A percentile compares a stretch with the other conserved stretches of the same genome.
phyloP scores from a whole-genome alignment of 352 stramenopile species.

The Globisporangium heterothallicum region DNA sequence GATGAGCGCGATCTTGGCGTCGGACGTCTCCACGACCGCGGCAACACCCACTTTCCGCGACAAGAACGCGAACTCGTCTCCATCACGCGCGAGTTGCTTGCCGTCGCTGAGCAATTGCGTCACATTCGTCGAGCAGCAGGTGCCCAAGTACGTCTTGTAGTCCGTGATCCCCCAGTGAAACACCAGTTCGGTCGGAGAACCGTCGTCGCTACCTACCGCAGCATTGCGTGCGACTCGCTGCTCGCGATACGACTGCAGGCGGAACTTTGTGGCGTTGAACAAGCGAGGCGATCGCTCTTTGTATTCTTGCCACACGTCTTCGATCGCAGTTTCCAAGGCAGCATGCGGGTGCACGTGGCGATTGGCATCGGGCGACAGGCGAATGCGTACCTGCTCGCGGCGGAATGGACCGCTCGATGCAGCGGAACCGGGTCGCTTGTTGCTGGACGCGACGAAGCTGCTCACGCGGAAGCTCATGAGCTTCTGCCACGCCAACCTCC shows the following conservation, averaged over 20 bases:
- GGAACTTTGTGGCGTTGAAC: constrained; percentile 82
- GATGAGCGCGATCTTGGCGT: constrained; percentile 62
- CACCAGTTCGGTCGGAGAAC: constrained; percentile 18
- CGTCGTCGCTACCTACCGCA: constrained; percentile 3
- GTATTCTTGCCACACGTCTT: constrained; percentile 36
- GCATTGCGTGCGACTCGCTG: neutral
- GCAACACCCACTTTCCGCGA: constrained; percentile 81
- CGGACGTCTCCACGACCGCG: constrained; percentile 53
- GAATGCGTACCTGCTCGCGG: constrained; percentile 33
- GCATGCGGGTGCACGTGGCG: constrained; percentile 36
- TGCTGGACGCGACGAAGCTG: constrained; percentile 20
- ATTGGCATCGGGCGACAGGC: constrained; percentile 39
- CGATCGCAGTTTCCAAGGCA: constrained; percentile 28
- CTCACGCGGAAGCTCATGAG: constrained; percentile 40
- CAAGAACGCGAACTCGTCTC: constrained; percentile 45
- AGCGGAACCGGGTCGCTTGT: neutral
- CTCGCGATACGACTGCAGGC: constrained; percentile 16
- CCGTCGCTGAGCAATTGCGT: constrained; percentile 32
- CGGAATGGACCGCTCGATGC: constrained; percentile 14
- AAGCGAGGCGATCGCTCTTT: constrained; percentile 27
- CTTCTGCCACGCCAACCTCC: constrained; percentile 12
- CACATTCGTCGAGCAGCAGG: constrained; percentile 49
- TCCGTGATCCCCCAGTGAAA: constrained; percentile 51
- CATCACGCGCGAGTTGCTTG: neutral
- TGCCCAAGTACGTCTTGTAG: constrained; percentile 76